Conservation (phyloP, 768 basidiomycete genomes). For the Calocera cornea region DNA sequence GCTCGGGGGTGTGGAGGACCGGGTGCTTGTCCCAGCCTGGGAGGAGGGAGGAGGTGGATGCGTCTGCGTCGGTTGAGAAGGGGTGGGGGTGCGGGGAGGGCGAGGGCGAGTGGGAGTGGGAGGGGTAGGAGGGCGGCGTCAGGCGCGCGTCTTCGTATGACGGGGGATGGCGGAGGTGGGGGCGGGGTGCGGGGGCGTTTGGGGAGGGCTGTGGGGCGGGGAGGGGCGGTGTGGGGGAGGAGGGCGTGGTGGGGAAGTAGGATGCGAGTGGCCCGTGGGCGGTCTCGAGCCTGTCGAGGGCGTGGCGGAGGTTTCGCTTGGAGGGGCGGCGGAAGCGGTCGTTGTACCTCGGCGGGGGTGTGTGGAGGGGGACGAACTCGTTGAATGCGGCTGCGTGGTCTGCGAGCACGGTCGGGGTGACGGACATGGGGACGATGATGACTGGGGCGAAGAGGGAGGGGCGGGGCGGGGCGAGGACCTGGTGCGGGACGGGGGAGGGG, state of each 20-base stretch:
- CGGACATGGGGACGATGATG: constrained; percentile 1
- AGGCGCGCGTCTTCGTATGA: not conserved
- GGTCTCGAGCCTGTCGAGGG: not conserved
- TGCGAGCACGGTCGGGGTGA: not conserved
- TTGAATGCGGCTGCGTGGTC: constrained; percentile 1
- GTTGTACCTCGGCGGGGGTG: not conserved
- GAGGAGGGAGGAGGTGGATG: not conserved
- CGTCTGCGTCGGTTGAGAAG: not conserved
- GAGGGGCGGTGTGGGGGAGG: not conserved
- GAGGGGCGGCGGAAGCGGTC: not conserved
- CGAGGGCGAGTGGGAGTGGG: not conserved
- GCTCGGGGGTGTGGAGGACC: not conserved
- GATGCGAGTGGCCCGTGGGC: not conserved
- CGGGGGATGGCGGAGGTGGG: not conserved
- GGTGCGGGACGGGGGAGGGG: not conserved
- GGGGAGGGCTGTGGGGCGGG: not conserved
- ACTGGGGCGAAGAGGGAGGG: not conserved
- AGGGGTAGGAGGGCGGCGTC: not conserved
- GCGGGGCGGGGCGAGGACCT: not conserved
- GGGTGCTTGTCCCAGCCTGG: constrained; percentile 4
- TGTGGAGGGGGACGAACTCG: not conserved
- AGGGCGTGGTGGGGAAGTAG: not conserved
- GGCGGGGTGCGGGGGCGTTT: not conserved
- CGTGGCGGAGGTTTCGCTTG: not conserved
- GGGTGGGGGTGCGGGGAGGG: not conserved